Base-by-base conservation (phyloP, 208 protist genomes). In the Acanthamoeba healyi region DNA sequence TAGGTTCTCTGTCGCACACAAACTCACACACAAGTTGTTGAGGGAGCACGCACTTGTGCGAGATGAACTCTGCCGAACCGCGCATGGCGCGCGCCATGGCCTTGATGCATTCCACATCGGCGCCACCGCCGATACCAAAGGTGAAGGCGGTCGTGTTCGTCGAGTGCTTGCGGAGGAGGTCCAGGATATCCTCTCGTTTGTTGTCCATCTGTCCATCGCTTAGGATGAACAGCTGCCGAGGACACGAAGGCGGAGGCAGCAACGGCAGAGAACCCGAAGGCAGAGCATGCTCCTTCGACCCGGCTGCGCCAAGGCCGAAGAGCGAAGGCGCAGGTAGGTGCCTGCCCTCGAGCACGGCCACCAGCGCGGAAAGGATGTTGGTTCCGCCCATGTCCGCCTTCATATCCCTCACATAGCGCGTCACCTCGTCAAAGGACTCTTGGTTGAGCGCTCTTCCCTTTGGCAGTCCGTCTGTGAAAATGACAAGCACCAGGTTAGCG, bases 121-220 rank as follows among this genome's bases (percentile, higher is more conserved):
- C 70, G 24, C 36, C 6, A 44, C 70, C 70, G 32, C 70, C 70
- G 15, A 79, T 79, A 5, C 70, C 70, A 19, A 79, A 79, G 3
- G 70, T 79, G 70, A 79, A 79, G 32, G 70, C 70, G 22, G 70
- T 79, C 2, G 70, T 79, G 40, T 38, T 79, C 14, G 70, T 79
- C 36, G 70, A 38, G 36, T 79, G 70, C 70, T 44, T 38, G 36
- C 70, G 32, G 22, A 79, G 70, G 7, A 79, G 10, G 32, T 79
- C 36, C 22, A 79, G 70, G 14, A 79, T 40, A 15, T 24, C 70
- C 70, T 79, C 70, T 12, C 70, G 58, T 17, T n/a, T 24, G 40
- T 79, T 40, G 70, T 79, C 70, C 70, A 79, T 79, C 70, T 32
- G 17, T 5, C 70, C 70, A 17, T 79, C 70, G 70, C 70, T 79